Conservation (phyloP, 2,329 filamentous ascomycete species). For the Nigrospora sphaerica region DNA sequence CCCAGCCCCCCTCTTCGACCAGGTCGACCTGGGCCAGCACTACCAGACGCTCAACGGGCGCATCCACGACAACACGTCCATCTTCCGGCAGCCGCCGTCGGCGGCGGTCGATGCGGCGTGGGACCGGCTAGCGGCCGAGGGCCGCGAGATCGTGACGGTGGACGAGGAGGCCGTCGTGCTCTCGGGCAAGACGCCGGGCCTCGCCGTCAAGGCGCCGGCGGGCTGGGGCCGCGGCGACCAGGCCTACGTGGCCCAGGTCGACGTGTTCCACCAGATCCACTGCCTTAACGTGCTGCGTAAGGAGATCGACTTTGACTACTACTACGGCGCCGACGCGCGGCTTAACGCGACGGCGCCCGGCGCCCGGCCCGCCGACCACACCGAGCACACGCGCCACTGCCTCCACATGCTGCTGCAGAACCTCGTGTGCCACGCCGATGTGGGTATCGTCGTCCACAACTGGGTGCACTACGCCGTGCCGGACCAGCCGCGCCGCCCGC, state of each 20-base stretch:
- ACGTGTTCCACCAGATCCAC: constrained; percentile 7
- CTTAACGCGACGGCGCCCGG: neutral
- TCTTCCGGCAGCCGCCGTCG: neutral
- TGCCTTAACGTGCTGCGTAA: constrained; percentile 5
- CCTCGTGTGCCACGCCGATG: constrained; percentile 6
- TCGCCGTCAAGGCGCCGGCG: neutral
- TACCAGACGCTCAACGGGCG: constrained; percentile 14
- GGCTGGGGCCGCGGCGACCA: neutral
- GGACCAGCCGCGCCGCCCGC: neutral
- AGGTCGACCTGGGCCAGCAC: neutral
- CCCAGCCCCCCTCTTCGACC: neutral
- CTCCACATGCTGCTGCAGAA: constrained; percentile 3
- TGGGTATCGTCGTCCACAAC: constrained; percentile 4
- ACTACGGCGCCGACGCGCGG: neutral
- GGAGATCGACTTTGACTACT: constrained; percentile 5
- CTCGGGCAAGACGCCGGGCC: neutral
- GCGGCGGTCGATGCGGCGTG: constrained; percentile 3
- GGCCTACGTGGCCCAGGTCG: constrained; percentile 1
- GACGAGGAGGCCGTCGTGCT: neutral
- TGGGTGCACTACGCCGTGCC: constrained; percentile 1
- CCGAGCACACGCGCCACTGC: constrained; percentile 3
- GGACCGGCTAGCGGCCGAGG: neutral
- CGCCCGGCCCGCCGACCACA: neutral
- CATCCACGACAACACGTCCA: constrained; percentile 4
- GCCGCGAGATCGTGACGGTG: neutral